phyloP scores from a whole-genome alignment of 441 rosid species.

The Theobroma grandiflorum region DNA sequence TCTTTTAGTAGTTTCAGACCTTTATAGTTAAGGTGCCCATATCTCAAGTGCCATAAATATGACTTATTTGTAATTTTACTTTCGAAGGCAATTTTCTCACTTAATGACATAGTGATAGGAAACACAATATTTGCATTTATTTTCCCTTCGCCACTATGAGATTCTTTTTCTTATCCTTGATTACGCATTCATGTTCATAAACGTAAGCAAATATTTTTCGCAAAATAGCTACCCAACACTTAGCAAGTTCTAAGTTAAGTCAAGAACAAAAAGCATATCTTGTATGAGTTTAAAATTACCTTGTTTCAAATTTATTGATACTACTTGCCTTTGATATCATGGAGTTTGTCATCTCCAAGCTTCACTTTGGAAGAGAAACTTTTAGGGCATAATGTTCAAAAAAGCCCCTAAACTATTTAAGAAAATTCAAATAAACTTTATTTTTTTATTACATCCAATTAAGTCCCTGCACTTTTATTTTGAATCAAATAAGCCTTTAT shows the following conservation, averaged over 20 bases:
- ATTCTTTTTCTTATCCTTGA: not conserved
- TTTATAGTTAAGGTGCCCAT: not conserved
- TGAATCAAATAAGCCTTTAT: too few relatives aligned
- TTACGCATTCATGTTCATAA: not conserved
- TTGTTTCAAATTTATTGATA: not conserved
- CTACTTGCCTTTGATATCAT: not conserved
- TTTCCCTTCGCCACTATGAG: not conserved
- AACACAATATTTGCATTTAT: not conserved
- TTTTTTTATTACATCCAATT: too few relatives aligned
- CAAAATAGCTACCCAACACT: not conserved
- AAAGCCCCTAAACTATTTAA: too few relatives aligned
- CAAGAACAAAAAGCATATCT: not conserved
- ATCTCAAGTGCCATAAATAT: constrained; percentile 18
- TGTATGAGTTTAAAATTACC: not conserved
- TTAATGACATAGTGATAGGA: not conserved
- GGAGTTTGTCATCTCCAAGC: not conserved
- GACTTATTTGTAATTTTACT: not conserved
- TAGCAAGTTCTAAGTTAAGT: not conserved
- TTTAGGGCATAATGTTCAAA: too few relatives aligned
- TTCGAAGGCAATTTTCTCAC: not conserved
- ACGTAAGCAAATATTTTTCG: not conserved
- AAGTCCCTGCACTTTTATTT: too few relatives aligned
- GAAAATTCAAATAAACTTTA: too few relatives aligned
- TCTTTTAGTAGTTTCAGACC: not conserved
- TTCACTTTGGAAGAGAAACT: not conserved